Conservation (phyloP, 345 rosid species). For the Lepidium didymum region DNA sequence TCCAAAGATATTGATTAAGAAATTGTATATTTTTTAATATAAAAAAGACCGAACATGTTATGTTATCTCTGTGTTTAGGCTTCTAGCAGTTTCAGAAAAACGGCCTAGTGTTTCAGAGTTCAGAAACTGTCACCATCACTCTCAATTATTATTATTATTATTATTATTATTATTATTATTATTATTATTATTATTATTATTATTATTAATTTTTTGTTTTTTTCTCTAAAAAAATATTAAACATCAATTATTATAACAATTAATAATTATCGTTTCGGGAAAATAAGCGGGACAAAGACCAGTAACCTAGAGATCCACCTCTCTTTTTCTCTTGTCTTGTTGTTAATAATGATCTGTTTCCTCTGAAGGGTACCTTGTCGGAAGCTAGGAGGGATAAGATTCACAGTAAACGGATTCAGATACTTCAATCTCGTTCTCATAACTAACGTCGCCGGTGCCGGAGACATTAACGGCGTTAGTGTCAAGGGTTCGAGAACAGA, state of each 20-base stretch:
- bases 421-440: conserved; percentile 87
- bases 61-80: background rate
- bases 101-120: background rate
- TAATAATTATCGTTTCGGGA: conserved; percentile 18
- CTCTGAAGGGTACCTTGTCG: conserved; percentile 72
- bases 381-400: conserved; percentile 83
- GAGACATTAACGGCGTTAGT: conserved; percentile 66
- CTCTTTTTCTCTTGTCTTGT: background rate
- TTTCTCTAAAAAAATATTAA: background rate
- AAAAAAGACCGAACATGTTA: background rate
- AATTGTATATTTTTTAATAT: too few relatives aligned
- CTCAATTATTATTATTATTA: background rate
- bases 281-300: conserved; percentile 14
- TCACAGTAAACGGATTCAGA: conserved; percentile 91
- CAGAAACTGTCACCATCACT: conserved; percentile 16
- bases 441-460: conserved; percentile 94
- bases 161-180: too few relatives aligned
- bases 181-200: too few relatives aligned
- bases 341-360: conserved; percentile 8
- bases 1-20: too few relatives aligned
- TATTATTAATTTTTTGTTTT: too few relatives aligned
- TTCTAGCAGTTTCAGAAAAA: background rate
- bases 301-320: conserved; percentile 1
- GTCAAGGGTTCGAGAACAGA: conserved; percentile 65
- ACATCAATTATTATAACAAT: background rate